Evolutionary conservation across 2,329 filamentous ascomycete genomes (phyloP), one percentile per base, ranked within the genome.

Genomic region (Graphilbum fragrans): DNA sequence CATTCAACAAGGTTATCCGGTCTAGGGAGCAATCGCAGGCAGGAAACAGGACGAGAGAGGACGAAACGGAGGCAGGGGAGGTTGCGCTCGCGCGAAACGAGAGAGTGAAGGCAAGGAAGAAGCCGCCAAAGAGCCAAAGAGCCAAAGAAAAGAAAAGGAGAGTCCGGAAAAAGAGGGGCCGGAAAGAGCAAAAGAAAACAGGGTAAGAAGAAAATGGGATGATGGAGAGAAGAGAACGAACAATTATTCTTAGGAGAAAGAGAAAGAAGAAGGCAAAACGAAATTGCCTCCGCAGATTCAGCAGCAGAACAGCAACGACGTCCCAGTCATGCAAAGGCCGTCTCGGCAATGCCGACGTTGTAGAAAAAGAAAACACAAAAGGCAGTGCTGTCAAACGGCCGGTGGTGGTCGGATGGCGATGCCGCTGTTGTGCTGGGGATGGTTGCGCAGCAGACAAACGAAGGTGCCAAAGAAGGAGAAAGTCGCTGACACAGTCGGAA

Each of bases 171-270:
- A 29, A 37, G 53, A 55, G 36, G 33, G 14, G 41, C 46, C 44
- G 45, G 45, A 42, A 29, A 27, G 41, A 31, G 4, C n/a, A 29
- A 32, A 39, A 23, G 34, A 21, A 23, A 19, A 20, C 19, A 34
- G 6, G 8, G 35, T 53, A 55, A 38, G 35, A 21, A 38, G 25
- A 37, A 25, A 25, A 31, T 7, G 36, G 23, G 37, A 52, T 55
- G 38, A 31, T 20, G 39, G 44, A 44, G 45, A 44, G 39, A 34
- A 27, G 20, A 35, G 43, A 32, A 47, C 42, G 43, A 49, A 49
- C 45, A 49, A 41, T 44, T 46, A 36, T n/a, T n/a, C n/a, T n/a
- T n/a, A n/a, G n/a, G n/a, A 17, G 18, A 22, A 35, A 38, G 2
- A 17, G 20, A n/a, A 32, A 33, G 27, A 21, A 25, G 33, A 40